phyloP scores from a whole-genome alignment of 768 basidiomycete genomes.

The Lactarius akahatsu region DNA sequence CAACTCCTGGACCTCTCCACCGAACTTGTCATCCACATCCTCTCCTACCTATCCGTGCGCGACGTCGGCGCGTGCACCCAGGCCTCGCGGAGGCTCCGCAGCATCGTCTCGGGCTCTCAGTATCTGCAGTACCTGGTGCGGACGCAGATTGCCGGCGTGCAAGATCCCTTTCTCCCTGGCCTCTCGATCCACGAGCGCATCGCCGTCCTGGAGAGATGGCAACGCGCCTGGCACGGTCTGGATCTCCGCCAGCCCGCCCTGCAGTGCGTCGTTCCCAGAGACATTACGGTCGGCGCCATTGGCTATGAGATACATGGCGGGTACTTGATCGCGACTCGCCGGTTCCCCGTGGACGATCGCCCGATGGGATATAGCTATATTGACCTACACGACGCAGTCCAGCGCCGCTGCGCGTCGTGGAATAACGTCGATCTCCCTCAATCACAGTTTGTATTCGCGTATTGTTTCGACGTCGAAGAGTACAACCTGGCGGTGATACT shows the following conservation, averaged over 20 bases:
- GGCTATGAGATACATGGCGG: constrained; percentile 23
- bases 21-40: constrained; percentile 25
- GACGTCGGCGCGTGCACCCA: constrained; percentile 21
- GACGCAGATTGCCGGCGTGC: constrained; percentile 20
- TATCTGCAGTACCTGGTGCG: constrained; percentile 24
- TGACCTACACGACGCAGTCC: constrained; percentile 15
- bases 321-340: constrained; percentile 20
- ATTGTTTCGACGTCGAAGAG: constrained; percentile 23
- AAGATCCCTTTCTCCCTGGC: constrained; percentile 15
- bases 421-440: constrained; percentile 19
- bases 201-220: constrained; percentile 19
- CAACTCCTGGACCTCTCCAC: constrained; percentile 25
- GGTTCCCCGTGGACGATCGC: constrained; percentile 21
- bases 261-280: constrained; percentile 19
- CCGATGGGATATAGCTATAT: constrained; percentile 23
- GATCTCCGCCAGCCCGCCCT: constrained; percentile 20
- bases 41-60: constrained; percentile 18
- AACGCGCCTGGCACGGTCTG: constrained; percentile 15
- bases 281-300: constrained; percentile 13
- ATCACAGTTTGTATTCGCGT: constrained; percentile 12
- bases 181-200: constrained; percentile 22
- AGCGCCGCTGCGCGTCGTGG: constrained; percentile 13
- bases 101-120: constrained; percentile 18
- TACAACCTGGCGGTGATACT: constrained; percentile 21
- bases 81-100: constrained; percentile 18